phyloP scores from a whole-genome alignment of 805 yeast species.

The Lipomyces sp. region DNA sequence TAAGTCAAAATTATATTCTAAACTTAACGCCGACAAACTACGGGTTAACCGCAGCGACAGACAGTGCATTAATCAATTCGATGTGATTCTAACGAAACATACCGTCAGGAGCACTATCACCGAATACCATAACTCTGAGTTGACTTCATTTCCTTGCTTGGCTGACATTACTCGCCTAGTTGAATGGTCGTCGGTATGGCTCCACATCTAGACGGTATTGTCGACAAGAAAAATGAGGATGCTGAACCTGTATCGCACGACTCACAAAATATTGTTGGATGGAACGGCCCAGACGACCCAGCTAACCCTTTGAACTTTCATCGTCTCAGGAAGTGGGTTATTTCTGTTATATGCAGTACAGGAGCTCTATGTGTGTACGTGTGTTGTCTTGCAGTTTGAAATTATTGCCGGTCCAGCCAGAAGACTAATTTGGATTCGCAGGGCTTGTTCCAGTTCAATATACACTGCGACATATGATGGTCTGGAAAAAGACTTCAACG shows the following conservation, averaged over 20 bases:
- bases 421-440: background rate
- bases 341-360: slow-evolving; percentile 42
- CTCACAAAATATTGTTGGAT: slow-evolving; percentile 13
- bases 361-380: slow-evolving; percentile 38
- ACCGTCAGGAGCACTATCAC: too few species aligned
- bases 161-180: too few species aligned
- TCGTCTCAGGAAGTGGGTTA: slow-evolving; percentile 47
- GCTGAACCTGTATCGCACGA: background rate
- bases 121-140: too few species aligned
- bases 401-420: background rate
- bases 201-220: background rate
- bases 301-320: slow-evolving; percentile 48
- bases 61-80: too few species aligned
- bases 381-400: background rate
- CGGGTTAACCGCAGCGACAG: too few species aligned
- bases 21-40: too few species aligned
- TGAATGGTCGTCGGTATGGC: too few species aligned
- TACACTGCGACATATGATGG: slow-evolving; percentile 54
- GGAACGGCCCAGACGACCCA: slow-evolving; percentile 45
- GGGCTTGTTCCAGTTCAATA: slow-evolving; percentile 56
- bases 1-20: too few species aligned
- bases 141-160: too few species aligned
- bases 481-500: slow-evolving; percentile 47
- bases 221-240: background rate
- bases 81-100: too few species aligned